Evolutionary conservation across 352 stramenopile genomes (phyloP).

Genomic region (Pythium sukuiense): DNA sequence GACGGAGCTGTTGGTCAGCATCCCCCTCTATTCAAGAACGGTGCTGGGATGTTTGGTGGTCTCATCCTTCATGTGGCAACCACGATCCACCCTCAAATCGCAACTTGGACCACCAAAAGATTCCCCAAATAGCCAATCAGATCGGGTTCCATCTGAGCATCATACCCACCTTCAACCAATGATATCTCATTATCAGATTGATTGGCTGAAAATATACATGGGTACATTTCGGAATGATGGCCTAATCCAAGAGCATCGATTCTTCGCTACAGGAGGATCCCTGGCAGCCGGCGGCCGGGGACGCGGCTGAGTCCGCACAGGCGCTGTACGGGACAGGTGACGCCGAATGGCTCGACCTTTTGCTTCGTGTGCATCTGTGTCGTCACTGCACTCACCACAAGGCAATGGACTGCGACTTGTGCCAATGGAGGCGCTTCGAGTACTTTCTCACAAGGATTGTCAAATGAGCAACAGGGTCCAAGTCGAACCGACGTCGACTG

Average conservation of each 20-base stretch:
- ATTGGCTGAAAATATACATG: conserved; percentile 19
- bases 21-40: conserved; percentile 3
- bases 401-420: no score
- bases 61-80: conserved; percentile 16
- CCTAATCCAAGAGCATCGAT: conserved; percentile 19
- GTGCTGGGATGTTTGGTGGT: conserved; percentile 7
- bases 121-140: conserved; percentile 16
- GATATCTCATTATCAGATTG: background rate
- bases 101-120: conserved; percentile 25
- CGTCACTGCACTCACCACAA: background rate
- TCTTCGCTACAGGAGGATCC: background rate
- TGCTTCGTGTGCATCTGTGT: background rate
- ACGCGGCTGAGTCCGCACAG: background rate
- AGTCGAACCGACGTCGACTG: no score
- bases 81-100: conserved; percentile 11
- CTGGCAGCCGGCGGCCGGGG: background rate
- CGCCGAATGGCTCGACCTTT: conserved; percentile 2
- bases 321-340: background rate
- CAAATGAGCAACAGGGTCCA: no score
- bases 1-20: conserved; percentile 4
- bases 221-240: conserved; percentile 19
- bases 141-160: background rate
- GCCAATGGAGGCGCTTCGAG: no score
- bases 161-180: conserved; percentile 15
- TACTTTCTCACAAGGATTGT: no score